Evolutionary conservation across 2,329 filamentous ascomycete genomes (phyloP), one percentile per base, ranked within the genome.

Genomic region (Coniochaeta hoffmannii): DNA sequence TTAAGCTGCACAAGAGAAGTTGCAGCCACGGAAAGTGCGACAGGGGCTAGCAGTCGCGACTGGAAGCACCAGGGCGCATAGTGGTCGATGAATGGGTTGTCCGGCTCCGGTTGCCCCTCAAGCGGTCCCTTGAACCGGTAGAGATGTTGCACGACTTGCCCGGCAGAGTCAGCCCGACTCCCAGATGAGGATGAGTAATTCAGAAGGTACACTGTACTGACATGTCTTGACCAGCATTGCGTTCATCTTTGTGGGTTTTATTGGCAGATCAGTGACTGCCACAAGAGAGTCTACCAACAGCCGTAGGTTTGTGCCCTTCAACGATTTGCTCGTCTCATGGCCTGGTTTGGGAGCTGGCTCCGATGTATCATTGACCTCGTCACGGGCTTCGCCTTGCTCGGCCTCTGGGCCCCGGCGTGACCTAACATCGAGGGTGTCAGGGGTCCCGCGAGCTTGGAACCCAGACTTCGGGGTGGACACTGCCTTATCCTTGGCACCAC

Each of bases 1-100:
- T 75, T 72, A 1, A 74, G 75, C 60, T 81, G 77, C 34, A 73
- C 70, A 26, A 80, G 68, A 60, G 80, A 80, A 60, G 76, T 79
- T 0, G 77, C 73, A 0, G 78, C 73, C 7, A 76, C 76, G 60
- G 77, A 80, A 4, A 80, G 69, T 30, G 77, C 71, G 9, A 78
- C 73, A 53, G 77, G 75, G 0, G 74, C 65, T 10, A 80, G 68
- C 2, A 81, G 67, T 4, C 74, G 76, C n/a, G 77, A 76, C 55
- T 79, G 74, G 14, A 80, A 66, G 41, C 71, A 76, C 59, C 70
- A 74, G 0, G 77, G 76, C 5, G 77, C 68, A 65, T 76, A 80
- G 41, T 73, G 66, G 60, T 72, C 76, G 67, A 74, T 74, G 60
- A 76, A 78, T 10, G 68, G 70, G 51, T 73, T 77, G 2, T 59